Conservation (phyloP, 2,329 filamentous ascomycete species). For the Aspergillus fijiensis region DNA sequence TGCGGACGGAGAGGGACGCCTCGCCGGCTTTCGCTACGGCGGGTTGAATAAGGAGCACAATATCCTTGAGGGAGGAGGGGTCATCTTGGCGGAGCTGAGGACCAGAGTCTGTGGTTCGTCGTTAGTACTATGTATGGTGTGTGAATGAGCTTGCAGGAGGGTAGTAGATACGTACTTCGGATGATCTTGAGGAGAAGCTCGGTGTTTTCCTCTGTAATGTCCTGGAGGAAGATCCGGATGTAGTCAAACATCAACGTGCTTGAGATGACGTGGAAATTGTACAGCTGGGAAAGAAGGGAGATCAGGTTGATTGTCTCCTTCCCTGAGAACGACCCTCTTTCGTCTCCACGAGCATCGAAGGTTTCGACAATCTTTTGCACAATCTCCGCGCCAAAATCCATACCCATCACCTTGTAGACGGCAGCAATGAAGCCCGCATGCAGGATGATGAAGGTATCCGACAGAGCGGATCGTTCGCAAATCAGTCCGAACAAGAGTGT, state of each 20-base stretch:
- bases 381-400: conserved; percentile 85
- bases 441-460: conserved; percentile 87
- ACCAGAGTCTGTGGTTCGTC: conserved; percentile 59
- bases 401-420: conserved; percentile 81
- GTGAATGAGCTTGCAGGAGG: not conserved
- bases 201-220: conserved; percentile 80
- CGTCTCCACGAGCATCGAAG: conserved; percentile 66
- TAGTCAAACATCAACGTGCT: conserved; percentile 88
- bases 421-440: conserved; percentile 87
- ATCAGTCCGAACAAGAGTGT: conserved; percentile 77
- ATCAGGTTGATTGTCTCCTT: conserved; percentile 76
- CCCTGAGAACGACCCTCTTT: conserved; percentile 39
- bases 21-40: conserved; percentile 67
- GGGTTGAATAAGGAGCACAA: conserved; percentile 75
- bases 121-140: not conserved
- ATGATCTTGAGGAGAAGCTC: conserved; percentile 85
- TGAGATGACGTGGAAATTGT: conserved; percentile 86
- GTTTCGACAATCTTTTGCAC: conserved; percentile 74
- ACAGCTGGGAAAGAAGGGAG: conserved; percentile 79
- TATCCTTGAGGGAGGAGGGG: conserved; percentile 81
- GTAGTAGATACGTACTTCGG: conserved; percentile 53
- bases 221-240: conserved; percentile 71
- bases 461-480: conserved; percentile 72
- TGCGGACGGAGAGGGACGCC: conserved; percentile 74
- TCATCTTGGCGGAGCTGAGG: conserved; percentile 85